Evolutionary conservation across 2,329 filamentous ascomycete species (phyloP).

Genomic region (Neofusicoccum ribis): DNA sequence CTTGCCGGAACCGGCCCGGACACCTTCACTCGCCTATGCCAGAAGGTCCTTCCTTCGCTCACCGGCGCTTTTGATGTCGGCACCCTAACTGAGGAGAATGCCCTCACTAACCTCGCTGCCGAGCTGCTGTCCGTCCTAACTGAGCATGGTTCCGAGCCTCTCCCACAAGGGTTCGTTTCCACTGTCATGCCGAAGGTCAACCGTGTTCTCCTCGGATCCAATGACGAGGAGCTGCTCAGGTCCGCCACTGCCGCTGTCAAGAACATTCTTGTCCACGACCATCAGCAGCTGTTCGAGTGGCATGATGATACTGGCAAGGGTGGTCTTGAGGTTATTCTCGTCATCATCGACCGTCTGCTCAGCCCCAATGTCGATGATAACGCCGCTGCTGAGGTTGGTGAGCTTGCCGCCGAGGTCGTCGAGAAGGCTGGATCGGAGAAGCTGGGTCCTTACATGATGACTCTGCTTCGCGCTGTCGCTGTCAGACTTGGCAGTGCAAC

Average conservation of each 20-base stretch:
- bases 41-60: slow-evolving; percentile 82
- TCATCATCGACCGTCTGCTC: slow-evolving; percentile 89
- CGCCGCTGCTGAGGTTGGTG: slow-evolving; percentile 92
- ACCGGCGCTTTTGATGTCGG: slow-evolving; percentile 89
- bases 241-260: slow-evolving; percentile 84
- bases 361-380: slow-evolving; percentile 85
- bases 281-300: slow-evolving; percentile 86
- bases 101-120: slow-evolving; percentile 81
- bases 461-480: slow-evolving; percentile 86
- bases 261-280: slow-evolving; percentile 86
- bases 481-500: slow-evolving; percentile 78
- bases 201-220: slow-evolving; percentile 75
- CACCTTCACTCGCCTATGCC: slow-evolving; percentile 75
- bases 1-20: slow-evolving; percentile 66
- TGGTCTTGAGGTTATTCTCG: slow-evolving; percentile 83
- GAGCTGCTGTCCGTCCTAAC: slow-evolving; percentile 80
- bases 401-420: slow-evolving; percentile 88
- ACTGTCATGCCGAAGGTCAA: slow-evolving; percentile 86
- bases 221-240: slow-evolving; percentile 85
- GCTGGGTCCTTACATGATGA: slow-evolving; percentile 84
- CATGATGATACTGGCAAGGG: slow-evolving; percentile 74
- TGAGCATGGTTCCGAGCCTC: slow-evolving; percentile 78
- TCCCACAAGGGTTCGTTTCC: slow-evolving; percentile 82
- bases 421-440: slow-evolving; percentile 92
- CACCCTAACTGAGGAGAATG: slow-evolving; percentile 79